These are phyloP conservation scores for Skeletonema potamos DNA, from an alignment of 108 stramenopile genomes.

Conservation along the genomic window DNA sequence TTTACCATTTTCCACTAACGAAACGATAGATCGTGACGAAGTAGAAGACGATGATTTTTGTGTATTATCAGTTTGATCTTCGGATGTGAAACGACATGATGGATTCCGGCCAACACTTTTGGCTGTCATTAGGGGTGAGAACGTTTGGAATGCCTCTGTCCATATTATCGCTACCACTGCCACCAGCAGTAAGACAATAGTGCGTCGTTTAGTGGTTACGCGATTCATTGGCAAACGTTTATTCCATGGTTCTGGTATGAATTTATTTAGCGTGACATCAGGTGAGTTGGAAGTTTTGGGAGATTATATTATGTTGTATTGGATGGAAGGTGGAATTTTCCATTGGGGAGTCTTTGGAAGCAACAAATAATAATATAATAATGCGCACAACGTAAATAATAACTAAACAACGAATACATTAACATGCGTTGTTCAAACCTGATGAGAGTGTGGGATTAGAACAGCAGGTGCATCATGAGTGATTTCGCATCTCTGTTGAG, in stretches of 20 bases:
- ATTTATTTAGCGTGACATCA: too few species aligned
- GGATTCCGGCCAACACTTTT: not conserved
- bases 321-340: too few species aligned
- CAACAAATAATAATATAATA: too few species aligned
- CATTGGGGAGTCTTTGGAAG: not conserved
- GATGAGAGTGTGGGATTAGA: not conserved
- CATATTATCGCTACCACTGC: not conserved
- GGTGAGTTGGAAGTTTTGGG: too few species aligned
- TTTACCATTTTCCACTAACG: conserved; percentile 15
- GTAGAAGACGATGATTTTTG: not conserved
- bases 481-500: conserved; percentile 32
- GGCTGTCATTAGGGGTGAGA: not conserved
- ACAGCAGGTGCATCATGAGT: conserved; percentile 10
- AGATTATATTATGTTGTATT: too few species aligned
- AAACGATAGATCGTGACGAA: conserved; percentile 3
- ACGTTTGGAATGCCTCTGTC: not conserved
- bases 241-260: too few species aligned
- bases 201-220: not conserved
- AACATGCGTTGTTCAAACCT: too few species aligned
- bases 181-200: not conserved
- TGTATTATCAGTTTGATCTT: not conserved
- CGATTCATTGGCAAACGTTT: not conserved
- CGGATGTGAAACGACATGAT: not conserved
- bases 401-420: too few species aligned
- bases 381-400: too few species aligned